Evolutionary conservation across 768 basidiomycete species (phyloP).

Genomic region (Tricholoma matsutake): DNA sequence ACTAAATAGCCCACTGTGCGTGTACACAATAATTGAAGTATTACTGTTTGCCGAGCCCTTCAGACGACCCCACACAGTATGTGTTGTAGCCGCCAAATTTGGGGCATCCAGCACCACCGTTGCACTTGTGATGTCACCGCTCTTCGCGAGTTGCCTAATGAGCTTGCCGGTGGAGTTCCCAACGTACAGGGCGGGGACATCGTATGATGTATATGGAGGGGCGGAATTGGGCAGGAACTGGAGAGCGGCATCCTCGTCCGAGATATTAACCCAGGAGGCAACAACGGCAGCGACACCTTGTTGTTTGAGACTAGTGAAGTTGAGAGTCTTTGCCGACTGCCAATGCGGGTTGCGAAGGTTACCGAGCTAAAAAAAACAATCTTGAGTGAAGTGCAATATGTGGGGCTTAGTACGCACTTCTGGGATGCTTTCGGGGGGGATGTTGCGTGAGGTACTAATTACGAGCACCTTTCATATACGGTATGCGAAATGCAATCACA

Average conservation of each 20-base stretch:
- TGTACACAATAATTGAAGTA: slow-evolving; percentile 22
- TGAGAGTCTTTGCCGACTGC: slow-evolving; percentile 27
- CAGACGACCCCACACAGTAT: slow-evolving; percentile 24
- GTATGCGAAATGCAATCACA: not conserved
- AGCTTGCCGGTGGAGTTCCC: slow-evolving; percentile 27
- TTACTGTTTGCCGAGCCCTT: slow-evolving; percentile 16
- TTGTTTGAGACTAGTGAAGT: slow-evolving; percentile 19
- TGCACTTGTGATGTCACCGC: slow-evolving; percentile 18
- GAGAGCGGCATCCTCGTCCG: slow-evolving; percentile 26
- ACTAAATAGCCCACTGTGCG: slow-evolving; percentile 23
- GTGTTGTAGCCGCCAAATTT: slow-evolving; percentile 15
- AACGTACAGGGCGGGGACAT: slow-evolving; percentile 28
- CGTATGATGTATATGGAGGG: slow-evolving; percentile 21
- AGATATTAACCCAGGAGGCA: slow-evolving; percentile 27
- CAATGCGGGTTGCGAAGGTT: slow-evolving; percentile 30
- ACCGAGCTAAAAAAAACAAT: slow-evolving; percentile 17
- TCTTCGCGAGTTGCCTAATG: slow-evolving; percentile 20
- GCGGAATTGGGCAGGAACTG: slow-evolving; percentile 29
- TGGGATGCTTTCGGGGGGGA: slow-evolving; percentile 18
- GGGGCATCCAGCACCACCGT: slow-evolving; percentile 31
- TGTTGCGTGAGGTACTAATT: slow-evolving; percentile 21
- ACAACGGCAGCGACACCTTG: slow-evolving; percentile 23
- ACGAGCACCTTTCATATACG: not conserved
- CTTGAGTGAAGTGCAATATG: not conserved
- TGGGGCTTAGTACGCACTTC: slow-evolving; percentile 13